These are phyloP conservation scores for Basidiobolus heterosporus DNA, from an alignment of 371 early-diverging fungal genomes.

Conservation along the genomic window DNA sequence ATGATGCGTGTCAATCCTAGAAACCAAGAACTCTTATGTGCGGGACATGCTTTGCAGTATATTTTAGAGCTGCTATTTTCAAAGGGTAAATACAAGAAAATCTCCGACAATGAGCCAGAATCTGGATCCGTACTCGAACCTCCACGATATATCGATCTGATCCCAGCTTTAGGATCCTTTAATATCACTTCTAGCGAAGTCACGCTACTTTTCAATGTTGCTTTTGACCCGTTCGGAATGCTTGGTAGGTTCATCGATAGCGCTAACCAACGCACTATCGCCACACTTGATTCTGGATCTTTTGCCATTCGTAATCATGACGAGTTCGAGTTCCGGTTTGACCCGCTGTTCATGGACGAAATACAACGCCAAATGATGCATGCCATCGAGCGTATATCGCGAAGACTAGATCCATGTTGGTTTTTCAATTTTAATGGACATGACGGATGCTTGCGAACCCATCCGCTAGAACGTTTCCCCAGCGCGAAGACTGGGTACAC, in stretches of 20 bases:
- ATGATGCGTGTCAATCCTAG: constrained; percentile 22
- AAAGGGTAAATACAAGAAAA: constrained; percentile 12
- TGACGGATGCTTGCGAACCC: constrained; percentile 12
- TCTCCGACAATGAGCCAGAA: constrained; percentile 2
- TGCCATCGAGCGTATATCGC: constrained; percentile 18
- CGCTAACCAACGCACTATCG: constrained; percentile 4
- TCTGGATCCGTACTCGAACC: constrained; percentile 1
- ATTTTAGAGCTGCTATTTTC: constrained; percentile 17
- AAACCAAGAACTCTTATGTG: constrained; percentile 17
- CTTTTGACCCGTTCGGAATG: constrained; percentile 18
- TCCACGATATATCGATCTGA: constrained; percentile 18
- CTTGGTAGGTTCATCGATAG: constrained; percentile 7
- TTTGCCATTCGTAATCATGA: constrained; percentile 3
- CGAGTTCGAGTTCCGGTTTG: constrained; percentile 9
- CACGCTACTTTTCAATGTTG: constrained; percentile 16
- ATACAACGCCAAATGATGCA: constrained; percentile 22
- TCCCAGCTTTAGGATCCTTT: constrained; percentile 18
- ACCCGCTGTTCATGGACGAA: constrained; percentile 18
- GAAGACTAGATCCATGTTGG: constrained; percentile 17
- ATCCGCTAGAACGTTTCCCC: constrained; percentile 15
- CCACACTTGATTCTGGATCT: constrained; percentile 6
- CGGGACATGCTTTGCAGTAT: constrained; percentile 12
- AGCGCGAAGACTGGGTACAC: constrained; percentile 18
- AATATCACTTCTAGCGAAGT: constrained; percentile 19
- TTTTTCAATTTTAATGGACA: constrained; percentile 21